These are phyloP conservation scores for Saturnispora hagleri DNA, from an alignment of 805 yeast genomes.

Conservation along the genomic window DNA sequence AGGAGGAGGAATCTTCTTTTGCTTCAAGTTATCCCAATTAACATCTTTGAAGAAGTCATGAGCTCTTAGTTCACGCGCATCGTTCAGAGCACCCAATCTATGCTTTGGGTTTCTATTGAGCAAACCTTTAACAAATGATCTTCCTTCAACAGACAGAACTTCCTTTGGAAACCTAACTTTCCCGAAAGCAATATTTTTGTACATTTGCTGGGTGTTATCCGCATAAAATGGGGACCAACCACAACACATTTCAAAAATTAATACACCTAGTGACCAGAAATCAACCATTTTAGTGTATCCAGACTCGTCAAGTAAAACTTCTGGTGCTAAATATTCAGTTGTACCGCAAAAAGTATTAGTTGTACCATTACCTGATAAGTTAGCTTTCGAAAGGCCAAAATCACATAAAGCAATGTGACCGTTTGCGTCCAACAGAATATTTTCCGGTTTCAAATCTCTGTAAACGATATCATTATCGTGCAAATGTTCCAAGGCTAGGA, in stretches of 20 bases:
- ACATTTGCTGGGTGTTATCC: conserved; percentile 97
- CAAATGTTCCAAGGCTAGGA: conserved; percentile 84
- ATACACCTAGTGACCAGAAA: conserved; percentile 95
- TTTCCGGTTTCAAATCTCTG: conserved; percentile 95
- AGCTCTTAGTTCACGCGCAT: conserved; percentile 84
- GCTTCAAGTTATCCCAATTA: conserved; percentile 75
- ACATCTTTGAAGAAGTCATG: conserved; percentile 89
- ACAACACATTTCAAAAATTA: conserved; percentile 98
- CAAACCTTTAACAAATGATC: conserved; percentile 91
- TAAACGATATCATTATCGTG: conserved; percentile 95
- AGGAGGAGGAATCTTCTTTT: conserved; percentile 89
- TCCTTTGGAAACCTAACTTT: conserved; percentile 96
- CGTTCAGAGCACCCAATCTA: conserved; percentile 83
- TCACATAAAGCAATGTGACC: conserved; percentile 97
- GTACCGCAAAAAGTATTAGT: conserved; percentile 98
- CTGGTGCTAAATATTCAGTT: conserved; percentile 96
- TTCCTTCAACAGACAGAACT: conserved; percentile 84
- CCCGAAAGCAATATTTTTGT: conserved; percentile 97
- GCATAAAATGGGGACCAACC: conserved; percentile 99
- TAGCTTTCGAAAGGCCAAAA: conserved; percentile 93
- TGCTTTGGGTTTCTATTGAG: conserved; percentile 94
- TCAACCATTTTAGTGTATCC: conserved; percentile 99
- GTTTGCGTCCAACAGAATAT: conserved; percentile 87
- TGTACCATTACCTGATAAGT: conserved; percentile 73
- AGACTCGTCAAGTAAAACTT: conserved; percentile 85